Evolutionary conservation across 192 early-diverging fungal species (phyloP).

Genomic region (Linderina pennispora): DNA sequence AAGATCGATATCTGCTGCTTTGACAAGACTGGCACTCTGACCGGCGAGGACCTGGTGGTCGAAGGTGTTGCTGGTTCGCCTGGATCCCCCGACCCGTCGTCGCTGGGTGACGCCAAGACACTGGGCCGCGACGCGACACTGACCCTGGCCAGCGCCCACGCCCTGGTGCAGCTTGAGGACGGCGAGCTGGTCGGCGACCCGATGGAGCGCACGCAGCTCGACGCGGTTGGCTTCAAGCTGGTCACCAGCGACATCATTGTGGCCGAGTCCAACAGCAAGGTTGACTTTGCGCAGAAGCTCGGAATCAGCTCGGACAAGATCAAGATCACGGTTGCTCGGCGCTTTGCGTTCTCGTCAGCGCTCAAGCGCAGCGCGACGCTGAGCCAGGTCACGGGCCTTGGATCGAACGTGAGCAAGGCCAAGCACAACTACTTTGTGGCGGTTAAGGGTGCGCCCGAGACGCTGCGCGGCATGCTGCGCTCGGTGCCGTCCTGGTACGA

Average conservation of each 20-base stretch:
- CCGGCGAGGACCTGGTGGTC: slow-evolving; percentile 90
- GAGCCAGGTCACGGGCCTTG: slow-evolving; percentile 44
- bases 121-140: slow-evolving; percentile 67
- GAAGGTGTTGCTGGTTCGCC: slow-evolving; percentile 80
- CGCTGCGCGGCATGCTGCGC: slow-evolving; percentile 77
- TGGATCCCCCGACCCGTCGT: slow-evolving; percentile 45
- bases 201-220: slow-evolving; percentile 96
- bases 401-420: slow-evolving; percentile 27
- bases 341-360: slow-evolving; percentile 93
- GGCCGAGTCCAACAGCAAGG: slow-evolving; percentile 22
- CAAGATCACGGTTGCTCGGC: slow-evolving; percentile 62
- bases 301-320: slow-evolving; percentile 35
- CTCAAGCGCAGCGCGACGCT: slow-evolving; percentile 95
- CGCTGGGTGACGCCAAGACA: slow-evolving; percentile 50
- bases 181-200: slow-evolving; percentile 90
- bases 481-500: slow-evolving; percentile 85
- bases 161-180: slow-evolving; percentile 88
- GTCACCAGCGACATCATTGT: slow-evolving; percentile 55
- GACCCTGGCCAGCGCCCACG: slow-evolving; percentile 88
- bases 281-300: slow-evolving; percentile 5
- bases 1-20: slow-evolving; percentile 97
- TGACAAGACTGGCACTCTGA: slow-evolving; percentile 99
- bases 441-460: slow-evolving; percentile 98
- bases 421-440: slow-evolving; percentile 65
- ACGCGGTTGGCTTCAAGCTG: slow-evolving; percentile 80